A percentile compares a stretch with the other conserved stretches of the same genome.
Conservation (phyloP, 495 filamentous ascomycete species). For the Aspergillus ellipticus region DNA sequence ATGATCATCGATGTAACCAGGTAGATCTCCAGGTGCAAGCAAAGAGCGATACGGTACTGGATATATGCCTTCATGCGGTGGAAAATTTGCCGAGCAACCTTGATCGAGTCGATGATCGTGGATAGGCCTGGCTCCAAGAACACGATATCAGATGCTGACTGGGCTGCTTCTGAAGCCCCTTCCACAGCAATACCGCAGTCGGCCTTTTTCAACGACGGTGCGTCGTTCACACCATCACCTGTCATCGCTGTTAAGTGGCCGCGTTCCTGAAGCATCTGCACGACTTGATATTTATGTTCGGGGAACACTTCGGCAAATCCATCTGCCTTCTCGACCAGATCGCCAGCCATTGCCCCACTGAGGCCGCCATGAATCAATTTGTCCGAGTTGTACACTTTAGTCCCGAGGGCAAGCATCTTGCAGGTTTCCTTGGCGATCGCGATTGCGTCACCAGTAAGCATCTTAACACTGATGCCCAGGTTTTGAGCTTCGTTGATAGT, state of each 20-base stretch:
- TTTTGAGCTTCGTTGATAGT: slow-evolving; percentile 70
- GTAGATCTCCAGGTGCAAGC: slow-evolving; percentile 70
- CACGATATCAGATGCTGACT: slow-evolving; percentile 71
- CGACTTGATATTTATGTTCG: slow-evolving; percentile 97
- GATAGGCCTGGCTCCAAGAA: slow-evolving; percentile 71
- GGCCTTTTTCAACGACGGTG: slow-evolving; percentile 92
- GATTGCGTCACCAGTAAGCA: slow-evolving; percentile 72
- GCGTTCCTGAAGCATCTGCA: slow-evolving; percentile 94
- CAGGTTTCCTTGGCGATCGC: slow-evolving; percentile 76
- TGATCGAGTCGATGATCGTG: slow-evolving; percentile 72
- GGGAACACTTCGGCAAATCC: slow-evolving; percentile 89
- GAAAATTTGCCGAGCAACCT: slow-evolving; percentile 72
- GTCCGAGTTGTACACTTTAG: slow-evolving; percentile 71
- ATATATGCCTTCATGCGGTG: slow-evolving; percentile 79
- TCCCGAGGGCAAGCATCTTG: slow-evolving; percentile 72
- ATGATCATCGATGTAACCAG: slow-evolving; percentile 71
- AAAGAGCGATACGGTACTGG: slow-evolving; percentile 73
- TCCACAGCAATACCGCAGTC: slow-evolving; percentile 74
- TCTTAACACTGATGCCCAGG: slow-evolving; percentile 70
- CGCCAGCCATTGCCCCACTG: slow-evolving; percentile 63
- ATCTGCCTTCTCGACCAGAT: slow-evolving; percentile 69
- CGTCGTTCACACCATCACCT: slow-evolving; percentile 97
- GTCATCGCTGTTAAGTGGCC: slow-evolving; percentile 97
- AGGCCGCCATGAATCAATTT: slow-evolving; percentile 68
- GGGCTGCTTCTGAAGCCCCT: slow-evolving; percentile 69